A percentile compares a stretch with the other conserved stretches of the same genome.
Conservation (phyloP, 2,329 filamentous ascomycete genomes). For the Chaetothyriales sp. region DNA sequence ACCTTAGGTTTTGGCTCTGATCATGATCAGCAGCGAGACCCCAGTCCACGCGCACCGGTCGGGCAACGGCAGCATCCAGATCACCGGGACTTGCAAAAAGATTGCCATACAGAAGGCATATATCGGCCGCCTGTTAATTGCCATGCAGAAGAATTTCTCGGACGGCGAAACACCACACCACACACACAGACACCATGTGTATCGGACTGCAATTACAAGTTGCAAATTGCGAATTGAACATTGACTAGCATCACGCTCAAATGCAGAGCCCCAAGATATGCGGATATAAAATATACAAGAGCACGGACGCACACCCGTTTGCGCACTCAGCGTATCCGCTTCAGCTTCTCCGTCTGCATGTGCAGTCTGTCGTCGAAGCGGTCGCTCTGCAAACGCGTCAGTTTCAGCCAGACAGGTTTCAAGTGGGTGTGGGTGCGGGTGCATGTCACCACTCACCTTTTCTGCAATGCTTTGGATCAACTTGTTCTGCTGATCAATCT, state of each 20-base stretch:
- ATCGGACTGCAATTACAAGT: too few species aligned
- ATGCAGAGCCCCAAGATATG: neutral
- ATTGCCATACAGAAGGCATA: neutral
- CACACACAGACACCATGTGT: too few species aligned
- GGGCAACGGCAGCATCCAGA: neutral
- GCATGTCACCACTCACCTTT: slow-evolving; percentile 52
- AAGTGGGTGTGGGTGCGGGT: too few species aligned
- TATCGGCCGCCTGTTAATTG: too few species aligned
- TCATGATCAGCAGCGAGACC: neutral
- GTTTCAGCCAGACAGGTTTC: neutral
- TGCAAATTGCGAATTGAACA: too few species aligned
- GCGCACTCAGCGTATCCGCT: slow-evolving; percentile 12
- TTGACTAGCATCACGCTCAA: neutral
- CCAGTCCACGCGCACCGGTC: neutral
- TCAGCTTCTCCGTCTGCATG: slow-evolving; percentile 16
- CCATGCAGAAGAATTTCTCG: too few species aligned
- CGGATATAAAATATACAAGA: too few species aligned
- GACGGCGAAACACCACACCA: too few species aligned
- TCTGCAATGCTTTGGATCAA: slow-evolving; percentile 60
- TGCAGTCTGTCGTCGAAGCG: slow-evolving; percentile 17
- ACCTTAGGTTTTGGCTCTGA: neutral
- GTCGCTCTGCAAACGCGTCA: slow-evolving; percentile 15
- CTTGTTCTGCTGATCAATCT: slow-evolving; percentile 63
- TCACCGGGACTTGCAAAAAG: neutral
- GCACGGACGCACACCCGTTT: neutral